Base-by-base conservation (phyloP, 2,329 filamentous ascomycete genomes). In the Colletotrichum neosansevieriae region DNA sequence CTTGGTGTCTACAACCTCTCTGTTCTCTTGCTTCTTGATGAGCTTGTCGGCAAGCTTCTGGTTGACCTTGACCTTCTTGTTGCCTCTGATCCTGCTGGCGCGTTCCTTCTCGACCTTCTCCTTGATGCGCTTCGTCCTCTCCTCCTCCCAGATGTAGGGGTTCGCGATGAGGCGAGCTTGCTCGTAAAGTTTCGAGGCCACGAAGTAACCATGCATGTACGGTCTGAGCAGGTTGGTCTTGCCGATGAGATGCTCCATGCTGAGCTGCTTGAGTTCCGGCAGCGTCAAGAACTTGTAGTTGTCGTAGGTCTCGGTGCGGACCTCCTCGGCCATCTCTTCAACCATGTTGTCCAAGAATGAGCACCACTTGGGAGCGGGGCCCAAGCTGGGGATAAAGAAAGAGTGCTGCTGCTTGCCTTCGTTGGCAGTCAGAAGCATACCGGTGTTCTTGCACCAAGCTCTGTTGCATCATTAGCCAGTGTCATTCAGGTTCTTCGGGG, bases 141-240 rank as follows among this genome's bases (percentile, higher is more conserved):
- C 94, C 75, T 98, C 93, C 77, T 98, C 94, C 86, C 92, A 97
- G 59, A 97, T 88, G 76, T 97, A 97, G 0, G 96, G 96, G 80
- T 98, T 97, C 57, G 92, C 92, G 74, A 98, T 97, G 69, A 99
- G 83, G 63, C 93, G 87, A 17, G 96, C 96, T 79, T 99, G 94
- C 77, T 99, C 97, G 79, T 99, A 98, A 29, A 99, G 82, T 76
- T 94, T 94, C 74, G 97, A 95, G 40, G 93, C 93, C 56, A 99
- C 94, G 81, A 99, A 99, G 85, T 96, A 98, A 74, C 96, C 97
- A 78, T 99, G 96, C 97, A 99, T 99, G 77, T 99, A 99, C 49
- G 96, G 96, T 50, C 95, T 88, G 45, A 99, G 84, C 19, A 98
- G 83, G 75, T 93, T 96, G 32, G 94, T 97, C 74, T 94, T 94